phyloP scores from a whole-genome alignment of 2,329 filamentous ascomycete species.

The Camillea tinctor region DNA sequence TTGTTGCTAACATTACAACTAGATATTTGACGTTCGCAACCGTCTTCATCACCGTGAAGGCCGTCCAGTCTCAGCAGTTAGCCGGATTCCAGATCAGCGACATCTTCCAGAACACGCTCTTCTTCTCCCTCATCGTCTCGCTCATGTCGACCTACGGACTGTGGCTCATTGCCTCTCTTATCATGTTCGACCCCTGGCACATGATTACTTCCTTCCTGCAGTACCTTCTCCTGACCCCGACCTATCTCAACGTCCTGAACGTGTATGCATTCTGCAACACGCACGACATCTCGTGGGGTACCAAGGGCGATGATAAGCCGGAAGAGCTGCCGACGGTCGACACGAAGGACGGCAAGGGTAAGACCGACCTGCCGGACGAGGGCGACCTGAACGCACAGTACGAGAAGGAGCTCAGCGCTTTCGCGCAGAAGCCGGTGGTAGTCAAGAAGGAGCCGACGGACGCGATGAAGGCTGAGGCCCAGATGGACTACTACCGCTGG shows the following conservation, averaged over 20 bases:
- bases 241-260: slow-evolving; percentile 97
- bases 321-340: slow-evolving; percentile 86
- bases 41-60: slow-evolving; percentile 86
- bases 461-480: slow-evolving; percentile 67
- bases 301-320: slow-evolving; percentile 94
- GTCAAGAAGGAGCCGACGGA: slow-evolving; percentile 62
- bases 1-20: slow-evolving; percentile 9
- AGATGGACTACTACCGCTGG: slow-evolving; percentile 98
- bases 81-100: slow-evolving; percentile 65
- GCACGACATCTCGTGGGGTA: slow-evolving; percentile 96
- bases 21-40: slow-evolving; percentile 93
- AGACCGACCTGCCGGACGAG: slow-evolving; percentile 94
- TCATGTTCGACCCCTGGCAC: slow-evolving; percentile 99
- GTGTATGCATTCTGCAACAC: slow-evolving; percentile 99
- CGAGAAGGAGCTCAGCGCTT: slow-evolving; percentile 75
- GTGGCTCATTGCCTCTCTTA: slow-evolving; percentile 84
- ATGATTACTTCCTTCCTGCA: slow-evolving; percentile 96
- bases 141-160: slow-evolving; percentile 89
- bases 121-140: slow-evolving; percentile 91
- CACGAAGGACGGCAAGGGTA: slow-evolving; percentile 83
- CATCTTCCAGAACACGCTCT: slow-evolving; percentile 83
- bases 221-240: slow-evolving; percentile 92
- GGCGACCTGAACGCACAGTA: slow-evolving; percentile 95
- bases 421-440: slow-evolving; percentile 71
- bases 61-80: slow-evolving; percentile 72